Base-by-base conservation (phyloP, 345 rosid species). In the Carallia brachiata region DNA sequence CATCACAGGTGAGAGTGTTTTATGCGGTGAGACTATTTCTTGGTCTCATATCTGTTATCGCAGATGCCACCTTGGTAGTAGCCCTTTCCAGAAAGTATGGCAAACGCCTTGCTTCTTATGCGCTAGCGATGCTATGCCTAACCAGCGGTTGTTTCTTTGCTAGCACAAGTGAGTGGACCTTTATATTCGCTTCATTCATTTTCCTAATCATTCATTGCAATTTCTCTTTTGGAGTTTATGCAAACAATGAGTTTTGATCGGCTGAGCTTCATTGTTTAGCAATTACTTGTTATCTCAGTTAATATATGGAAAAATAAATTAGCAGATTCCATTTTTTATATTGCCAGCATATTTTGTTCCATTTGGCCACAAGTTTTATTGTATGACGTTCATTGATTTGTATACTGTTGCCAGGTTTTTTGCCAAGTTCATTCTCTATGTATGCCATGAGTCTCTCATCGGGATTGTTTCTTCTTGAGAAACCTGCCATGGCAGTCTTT, bases 141-240 rank as follows among this genome's bases (percentile, higher is more conserved):
- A 88, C 97, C 73, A 95, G 97, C 66, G 99, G 99, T 28, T 95
- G 99, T 73, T 95, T 95, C 96, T 92, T 95, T 77, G 96, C 97
- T 57, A 95, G 96, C 84, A 95, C 99, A 68, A 94, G 98, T 94
- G 71, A 91, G 97, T 85, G 52, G 65, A 39, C 65, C 19, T 48
- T 40, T 6, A 19, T 71, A 52, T 67, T 16, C 36, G 52, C 18
- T 52, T 73, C 53, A 4, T 34, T 63, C 2, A 7, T 52, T 62
- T 56, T 73, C 1, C 23, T 52, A 28, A 58, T 3, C 23, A 28
- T 18, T 15, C 23, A 63, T 28, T 36, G 55, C 54, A 31, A n/a
- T n/a, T 73, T 62, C 52, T 52, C 18, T 27, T 40, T 18, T 53
- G 8, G 61, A 48, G 62, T 54, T 64, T 58, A 6, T 63, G 50